phyloP scores from a whole-genome alignment of 495 filamentous ascomycete genomes.

The Filosporella fistucella region DNA sequence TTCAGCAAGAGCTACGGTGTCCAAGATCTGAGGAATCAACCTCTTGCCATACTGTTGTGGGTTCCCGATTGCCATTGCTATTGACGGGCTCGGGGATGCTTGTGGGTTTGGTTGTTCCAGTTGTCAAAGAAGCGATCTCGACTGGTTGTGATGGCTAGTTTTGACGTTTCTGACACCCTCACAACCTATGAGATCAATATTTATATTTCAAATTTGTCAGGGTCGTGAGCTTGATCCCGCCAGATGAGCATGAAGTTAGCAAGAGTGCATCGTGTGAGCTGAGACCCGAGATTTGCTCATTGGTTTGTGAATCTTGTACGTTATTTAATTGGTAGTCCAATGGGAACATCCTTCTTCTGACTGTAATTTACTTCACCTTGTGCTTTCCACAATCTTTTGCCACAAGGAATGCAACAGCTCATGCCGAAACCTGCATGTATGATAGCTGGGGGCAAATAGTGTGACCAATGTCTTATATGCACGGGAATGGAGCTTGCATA shows the following conservation, averaged over 20 bases:
- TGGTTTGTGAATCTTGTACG: background rate
- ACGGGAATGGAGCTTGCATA: background rate
- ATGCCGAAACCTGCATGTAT: background rate
- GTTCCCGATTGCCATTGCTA: background rate
- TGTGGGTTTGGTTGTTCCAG: background rate
- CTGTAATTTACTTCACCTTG: background rate
- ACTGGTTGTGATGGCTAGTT: background rate
- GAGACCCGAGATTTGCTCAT: background rate
- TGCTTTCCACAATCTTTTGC: background rate
- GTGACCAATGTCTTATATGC: background rate
- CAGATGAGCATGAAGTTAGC: background rate
- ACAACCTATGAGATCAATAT: background rate
- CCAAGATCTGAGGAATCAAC: conserved; percentile 25
- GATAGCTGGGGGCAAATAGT: background rate
- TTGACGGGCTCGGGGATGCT: background rate
- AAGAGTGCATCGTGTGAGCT: background rate
- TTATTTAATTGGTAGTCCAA: background rate
- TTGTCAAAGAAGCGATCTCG: background rate
- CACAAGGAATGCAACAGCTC: background rate
- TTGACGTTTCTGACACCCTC: background rate
- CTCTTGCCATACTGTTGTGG: conserved; percentile 14
- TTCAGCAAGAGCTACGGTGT: conserved; percentile 18
- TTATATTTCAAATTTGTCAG: background rate
- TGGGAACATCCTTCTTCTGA: background rate
- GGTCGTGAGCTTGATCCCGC: background rate